A percentile compares a stretch with the other conserved stretches of the same genome.
Evolutionary conservation across 768 basidiomycete genomes (phyloP).

Genomic region (Suillus fuscotomentosus): DNA sequence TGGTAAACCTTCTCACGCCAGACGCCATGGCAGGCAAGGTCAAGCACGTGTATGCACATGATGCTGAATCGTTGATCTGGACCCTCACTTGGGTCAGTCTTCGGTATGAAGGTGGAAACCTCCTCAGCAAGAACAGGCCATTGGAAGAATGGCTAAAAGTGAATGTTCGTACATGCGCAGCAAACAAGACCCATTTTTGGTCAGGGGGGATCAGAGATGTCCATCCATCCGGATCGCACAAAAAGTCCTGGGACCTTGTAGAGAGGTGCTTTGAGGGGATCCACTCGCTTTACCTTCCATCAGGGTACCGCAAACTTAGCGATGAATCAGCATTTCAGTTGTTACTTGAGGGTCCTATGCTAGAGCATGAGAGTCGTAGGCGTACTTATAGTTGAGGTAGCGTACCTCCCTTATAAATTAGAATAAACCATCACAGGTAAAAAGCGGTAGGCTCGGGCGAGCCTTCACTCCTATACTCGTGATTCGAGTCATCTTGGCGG

Average conservation of each 20-base stretch:
- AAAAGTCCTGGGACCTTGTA: not conserved
- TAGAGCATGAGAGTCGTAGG: not conserved
- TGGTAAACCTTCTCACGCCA: too few species aligned
- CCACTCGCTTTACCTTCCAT: not conserved
- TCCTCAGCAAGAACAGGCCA: not conserved
- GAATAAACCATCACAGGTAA: too few species aligned
- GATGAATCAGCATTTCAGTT: not conserved
- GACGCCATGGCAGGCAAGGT: not conserved
- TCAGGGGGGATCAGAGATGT: not conserved
- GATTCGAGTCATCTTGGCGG: too few species aligned
- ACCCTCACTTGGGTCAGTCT: not conserved
- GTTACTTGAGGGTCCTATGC: not conserved
- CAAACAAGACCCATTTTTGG: not conserved
- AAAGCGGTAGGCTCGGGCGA: too few species aligned
- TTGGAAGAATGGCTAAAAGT: not conserved
- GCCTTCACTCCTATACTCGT: too few species aligned
- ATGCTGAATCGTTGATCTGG: slow-evolving; percentile 6
- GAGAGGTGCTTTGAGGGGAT: not conserved
- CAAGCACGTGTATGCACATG: not conserved
- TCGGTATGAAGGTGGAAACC: not conserved
- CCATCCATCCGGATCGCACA: not conserved
- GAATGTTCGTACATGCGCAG: not conserved
- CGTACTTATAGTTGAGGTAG: too few species aligned
- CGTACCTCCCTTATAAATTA: too few species aligned
- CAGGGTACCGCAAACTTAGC: not conserved